Evolutionary conservation across 345 rosid species (phyloP).

Genomic region (Acer campestre): DNA sequence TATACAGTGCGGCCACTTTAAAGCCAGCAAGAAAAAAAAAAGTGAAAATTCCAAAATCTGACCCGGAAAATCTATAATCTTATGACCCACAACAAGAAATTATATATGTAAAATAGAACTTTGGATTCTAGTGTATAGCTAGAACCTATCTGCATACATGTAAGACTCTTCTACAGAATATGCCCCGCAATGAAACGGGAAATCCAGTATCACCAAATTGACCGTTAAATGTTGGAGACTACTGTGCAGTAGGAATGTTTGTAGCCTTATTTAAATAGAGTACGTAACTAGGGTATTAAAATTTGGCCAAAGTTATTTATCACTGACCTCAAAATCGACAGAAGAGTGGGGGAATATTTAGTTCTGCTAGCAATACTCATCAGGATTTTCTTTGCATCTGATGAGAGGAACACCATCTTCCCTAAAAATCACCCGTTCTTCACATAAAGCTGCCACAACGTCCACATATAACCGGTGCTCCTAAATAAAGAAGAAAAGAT

Average conservation of each 20-base stretch:
- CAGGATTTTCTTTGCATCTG: slow-evolving; percentile 53
- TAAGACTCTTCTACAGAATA: neutral
- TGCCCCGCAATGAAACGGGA: neutral
- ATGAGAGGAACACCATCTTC: slow-evolving; percentile 86
- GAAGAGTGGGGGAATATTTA: neutral
- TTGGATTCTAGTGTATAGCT: neutral
- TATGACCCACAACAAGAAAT: neutral
- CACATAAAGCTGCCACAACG: slow-evolving; percentile 62
- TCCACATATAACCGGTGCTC: slow-evolving; percentile 83
- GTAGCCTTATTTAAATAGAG: no score
- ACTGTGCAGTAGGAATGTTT: neutral
- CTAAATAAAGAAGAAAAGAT: slow-evolving; percentile 33
- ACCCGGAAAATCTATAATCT: neutral
- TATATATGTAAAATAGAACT: neutral
- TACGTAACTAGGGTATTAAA: no score
- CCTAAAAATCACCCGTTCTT: slow-evolving; percentile 78
- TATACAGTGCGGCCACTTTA: neutral
- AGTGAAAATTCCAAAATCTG: neutral
- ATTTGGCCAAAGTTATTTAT: neutral
- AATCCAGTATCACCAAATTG: neutral
- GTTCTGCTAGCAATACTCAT: slow-evolving; percentile 36
- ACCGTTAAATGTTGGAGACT: neutral
- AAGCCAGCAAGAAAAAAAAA: neutral
- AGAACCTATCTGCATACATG: neutral
- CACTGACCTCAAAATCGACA: neutral